These are phyloP conservation scores for Leccinum rimulosum DNA, from an alignment of 768 basidiomycete genomes.

Conservation along the genomic window DNA sequence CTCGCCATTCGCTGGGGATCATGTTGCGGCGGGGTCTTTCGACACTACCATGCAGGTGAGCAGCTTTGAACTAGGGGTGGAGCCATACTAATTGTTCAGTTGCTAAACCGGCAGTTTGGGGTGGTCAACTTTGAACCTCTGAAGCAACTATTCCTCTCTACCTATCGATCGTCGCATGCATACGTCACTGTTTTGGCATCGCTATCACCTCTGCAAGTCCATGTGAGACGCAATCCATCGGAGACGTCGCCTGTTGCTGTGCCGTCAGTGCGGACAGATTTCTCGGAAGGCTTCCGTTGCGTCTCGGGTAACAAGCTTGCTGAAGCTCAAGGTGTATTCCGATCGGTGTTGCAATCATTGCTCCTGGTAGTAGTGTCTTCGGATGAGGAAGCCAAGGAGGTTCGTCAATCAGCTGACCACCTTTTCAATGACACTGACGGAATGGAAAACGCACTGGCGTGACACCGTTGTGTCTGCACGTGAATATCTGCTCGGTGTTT, in stretches of 20 bases:
- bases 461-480: constrained; percentile 79
- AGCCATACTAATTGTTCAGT: constrained; percentile 38
- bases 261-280: constrained; percentile 67
- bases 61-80: not conserved
- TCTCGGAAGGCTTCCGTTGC: constrained; percentile 83
- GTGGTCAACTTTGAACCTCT: constrained; percentile 84
- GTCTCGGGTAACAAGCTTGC: constrained; percentile 85
- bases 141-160: constrained; percentile 83
- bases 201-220: constrained; percentile 81
- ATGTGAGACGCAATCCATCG: constrained; percentile 80
- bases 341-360: constrained; percentile 72
- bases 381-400: constrained; percentile 85
- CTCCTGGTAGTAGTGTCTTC: constrained; percentile 79
- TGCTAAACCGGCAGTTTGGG: constrained; percentile 91
- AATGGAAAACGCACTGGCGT: constrained; percentile 62
- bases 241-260: constrained; percentile 78
- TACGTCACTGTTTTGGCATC: constrained; percentile 87
- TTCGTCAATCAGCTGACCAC: constrained; percentile 34
- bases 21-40: constrained; percentile 93
- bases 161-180: constrained; percentile 86
- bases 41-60: constrained; percentile 95
- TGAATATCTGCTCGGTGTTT: constrained; percentile 92
- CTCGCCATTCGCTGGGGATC: constrained; percentile 92
- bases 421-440: constrained; percentile 9
- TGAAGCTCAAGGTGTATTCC: constrained; percentile 80